Evolutionary conservation across 257 asterid species (phyloP).

Genomic region (Rauvolfia tetraphylla): DNA sequence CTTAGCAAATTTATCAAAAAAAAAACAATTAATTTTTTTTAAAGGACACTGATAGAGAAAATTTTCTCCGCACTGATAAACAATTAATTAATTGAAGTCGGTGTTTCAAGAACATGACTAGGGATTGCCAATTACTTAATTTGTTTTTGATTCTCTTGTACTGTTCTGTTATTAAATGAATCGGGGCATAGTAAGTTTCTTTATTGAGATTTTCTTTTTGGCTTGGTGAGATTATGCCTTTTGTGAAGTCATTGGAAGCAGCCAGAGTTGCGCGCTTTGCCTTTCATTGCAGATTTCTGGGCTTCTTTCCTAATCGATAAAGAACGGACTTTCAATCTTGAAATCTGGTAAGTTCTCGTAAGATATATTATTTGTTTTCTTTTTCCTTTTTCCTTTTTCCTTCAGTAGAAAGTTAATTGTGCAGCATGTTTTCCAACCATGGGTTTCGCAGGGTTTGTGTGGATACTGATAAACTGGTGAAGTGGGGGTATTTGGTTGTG

Average conservation of each 20-base stretch:
- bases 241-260: neutral
- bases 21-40: too few species aligned
- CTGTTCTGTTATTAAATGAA: too few species aligned
- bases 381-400: neutral
- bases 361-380: neutral
- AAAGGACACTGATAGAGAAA: too few species aligned
- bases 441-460: slow-evolving; percentile 4
- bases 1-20: too few species aligned
- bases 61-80: too few species aligned
- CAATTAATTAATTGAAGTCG: too few species aligned
- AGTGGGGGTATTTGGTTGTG: slow-evolving; percentile 3
- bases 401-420: neutral
- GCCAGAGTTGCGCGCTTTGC: neutral
- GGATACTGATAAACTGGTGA: neutral
- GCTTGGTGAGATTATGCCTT: slow-evolving; percentile 2
- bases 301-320: neutral
- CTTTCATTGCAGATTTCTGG: neutral
- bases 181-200: too few species aligned
- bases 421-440: neutral
- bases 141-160: too few species aligned
- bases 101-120: too few species aligned
- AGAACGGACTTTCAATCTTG: neutral
- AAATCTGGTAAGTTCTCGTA: neutral
- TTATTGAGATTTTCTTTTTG: neutral
- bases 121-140: too few species aligned